Evolutionary conservation across 306 rosid genomes (phyloP), one percentile per base, ranked within the genome.

Genomic region (Lotus japonicus): DNA sequence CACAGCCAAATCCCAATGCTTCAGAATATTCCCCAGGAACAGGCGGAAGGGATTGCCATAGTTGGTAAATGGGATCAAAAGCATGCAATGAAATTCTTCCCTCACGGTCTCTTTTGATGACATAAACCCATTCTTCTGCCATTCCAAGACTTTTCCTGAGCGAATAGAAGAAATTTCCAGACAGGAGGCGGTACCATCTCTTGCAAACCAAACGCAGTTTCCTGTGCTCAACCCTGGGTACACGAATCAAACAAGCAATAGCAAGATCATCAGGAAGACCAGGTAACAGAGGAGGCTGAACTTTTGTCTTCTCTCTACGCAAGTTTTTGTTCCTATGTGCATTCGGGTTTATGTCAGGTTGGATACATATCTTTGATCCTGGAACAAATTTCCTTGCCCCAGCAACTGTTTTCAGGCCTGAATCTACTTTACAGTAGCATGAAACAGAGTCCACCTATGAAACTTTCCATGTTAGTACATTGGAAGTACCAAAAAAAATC

Each of bases 211-310:
- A 79, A 48, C 97, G 99, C 58, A 95, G 86, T 79, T 88, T 88
- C 71, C 91, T 84, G 53, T 95, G 99, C 58, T 95, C 96, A 71
- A 88, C 86, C 3, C 95, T 91, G 5, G 99, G 97, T 9, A 95
- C 99, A 43, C 97, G 91, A 70, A 95, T 87, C 66, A 95, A 83
- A 75, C 99, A 95, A 70, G 99, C 97, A 57, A 95, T 88, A 16
- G 99, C 99, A 68, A 95, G 99, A 84, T 95, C 99, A 53, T 95
- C 99, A 4, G 99, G 99, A 71, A 95, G 96, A 69, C 99, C 99
- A 0, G 99, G 97, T 58, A 95, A 80, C 42, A 95, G 91, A 52
- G 99, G 97, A 67, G 97, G 92, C 79, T 95, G 99, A 79, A 87
- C 79, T 68, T 95, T 80, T 33, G 92, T 86, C 81, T 83, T 90